A percentile compares a stretch with the other conserved stretches of the same genome.
These are phyloP conservation scores for Talaromyces sp. DNA, from an alignment of 2,329 filamentous ascomycete genomes.

Conservation along the genomic window DNA sequence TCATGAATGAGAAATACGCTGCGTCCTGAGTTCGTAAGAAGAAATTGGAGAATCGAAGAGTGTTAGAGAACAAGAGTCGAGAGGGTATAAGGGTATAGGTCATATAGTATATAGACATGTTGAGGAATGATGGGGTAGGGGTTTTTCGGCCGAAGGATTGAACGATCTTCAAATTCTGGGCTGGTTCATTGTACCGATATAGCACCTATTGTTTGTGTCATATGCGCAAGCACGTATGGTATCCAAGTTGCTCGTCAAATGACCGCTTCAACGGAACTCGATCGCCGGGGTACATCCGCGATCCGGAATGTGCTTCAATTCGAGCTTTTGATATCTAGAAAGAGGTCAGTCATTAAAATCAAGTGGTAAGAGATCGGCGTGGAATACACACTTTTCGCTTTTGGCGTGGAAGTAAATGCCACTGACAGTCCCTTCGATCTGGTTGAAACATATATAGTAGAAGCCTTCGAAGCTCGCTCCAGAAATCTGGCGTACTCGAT, in stretches of 20 bases:
- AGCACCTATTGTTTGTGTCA: conserved; percentile 1
- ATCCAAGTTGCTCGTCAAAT: conserved; percentile 7
- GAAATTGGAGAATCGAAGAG: background rate
- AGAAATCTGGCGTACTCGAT: conserved; percentile 82
- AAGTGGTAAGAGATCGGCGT: background rate
- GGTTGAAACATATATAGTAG: conserved; percentile 99
- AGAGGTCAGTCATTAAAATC: background rate
- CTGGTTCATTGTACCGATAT: conserved; percentile 4
- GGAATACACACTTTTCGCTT: conserved; percentile 78
- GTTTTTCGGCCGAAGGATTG: background rate
- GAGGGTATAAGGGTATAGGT: background rate
- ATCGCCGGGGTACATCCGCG: conserved; percentile 77
- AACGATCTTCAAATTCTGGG: background rate
- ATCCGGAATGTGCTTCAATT: conserved; percentile 83
- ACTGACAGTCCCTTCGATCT: conserved; percentile 76
- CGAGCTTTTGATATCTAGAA: conserved; percentile 80
- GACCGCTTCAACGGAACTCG: conserved; percentile 69
- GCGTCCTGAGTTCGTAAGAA: conserved; percentile 13
- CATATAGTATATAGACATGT: background rate
- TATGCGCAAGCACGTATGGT: background rate
- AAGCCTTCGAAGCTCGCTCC: conserved; percentile 98
- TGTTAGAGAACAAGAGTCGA: background rate
- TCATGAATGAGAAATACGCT: conserved; percentile 5
- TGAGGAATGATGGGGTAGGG: background rate
- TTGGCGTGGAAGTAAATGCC: conserved; percentile 98